phyloP scores from a whole-genome alignment of 2,329 filamentous ascomycete genomes.

The Cladosporium colombiae region DNA sequence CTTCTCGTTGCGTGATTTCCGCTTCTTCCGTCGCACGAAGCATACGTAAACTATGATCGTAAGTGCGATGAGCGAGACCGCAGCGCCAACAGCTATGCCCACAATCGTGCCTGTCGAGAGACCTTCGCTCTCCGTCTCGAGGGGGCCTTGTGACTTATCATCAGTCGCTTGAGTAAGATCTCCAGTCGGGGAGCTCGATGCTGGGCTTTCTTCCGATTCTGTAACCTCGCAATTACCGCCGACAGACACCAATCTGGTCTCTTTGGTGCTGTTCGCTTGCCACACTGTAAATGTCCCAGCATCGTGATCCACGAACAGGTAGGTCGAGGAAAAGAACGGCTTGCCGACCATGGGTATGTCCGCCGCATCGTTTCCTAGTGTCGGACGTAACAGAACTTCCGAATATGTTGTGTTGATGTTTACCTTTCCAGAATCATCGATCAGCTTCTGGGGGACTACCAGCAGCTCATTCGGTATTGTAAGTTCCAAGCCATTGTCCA shows the following conservation, averaged over 20 bases:
- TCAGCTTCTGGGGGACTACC: constrained; percentile 18
- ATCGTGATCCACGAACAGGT: constrained; percentile 23
- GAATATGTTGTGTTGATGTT: constrained; percentile 13
- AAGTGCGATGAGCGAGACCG: background rate
- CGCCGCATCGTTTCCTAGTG: background rate
- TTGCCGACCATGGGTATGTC: constrained; percentile 21
- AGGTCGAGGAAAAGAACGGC: constrained; percentile 22
- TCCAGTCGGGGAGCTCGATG: too few species aligned
- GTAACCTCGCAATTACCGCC: background rate
- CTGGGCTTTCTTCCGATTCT: too few species aligned
- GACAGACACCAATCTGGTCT: background rate
- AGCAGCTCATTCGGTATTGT: constrained; percentile 23
- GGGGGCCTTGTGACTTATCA: background rate
- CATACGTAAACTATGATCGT: background rate
- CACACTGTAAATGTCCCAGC: constrained; percentile 21
- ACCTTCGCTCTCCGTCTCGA: too few species aligned
- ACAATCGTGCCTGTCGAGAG: background rate
- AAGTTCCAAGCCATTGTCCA: constrained; percentile 13
- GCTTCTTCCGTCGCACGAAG: background rate
- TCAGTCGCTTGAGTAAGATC: background rate
- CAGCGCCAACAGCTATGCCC: background rate
- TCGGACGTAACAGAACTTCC: background rate
- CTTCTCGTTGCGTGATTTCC: too few species aligned
- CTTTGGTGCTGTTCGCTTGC: constrained; percentile 17
- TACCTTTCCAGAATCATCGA: constrained; percentile 16